Conservation (phyloP, 768 basidiomycete genomes). For the Tylopilus sp. region DNA sequence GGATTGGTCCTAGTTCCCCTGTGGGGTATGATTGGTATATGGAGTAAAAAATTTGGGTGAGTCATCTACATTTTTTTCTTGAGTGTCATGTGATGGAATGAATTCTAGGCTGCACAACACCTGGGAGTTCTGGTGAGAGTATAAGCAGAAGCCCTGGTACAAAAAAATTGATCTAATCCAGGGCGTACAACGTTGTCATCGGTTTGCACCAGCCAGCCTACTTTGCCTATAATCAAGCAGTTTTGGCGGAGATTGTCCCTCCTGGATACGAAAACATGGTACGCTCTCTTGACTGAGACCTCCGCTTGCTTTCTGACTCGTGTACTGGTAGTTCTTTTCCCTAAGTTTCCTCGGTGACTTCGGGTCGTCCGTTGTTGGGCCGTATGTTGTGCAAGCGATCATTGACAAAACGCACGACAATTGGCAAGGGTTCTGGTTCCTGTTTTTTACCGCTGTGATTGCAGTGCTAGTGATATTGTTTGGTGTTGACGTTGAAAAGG, state of each 20-base stretch:
- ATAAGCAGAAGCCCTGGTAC: not conserved
- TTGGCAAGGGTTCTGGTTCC: slow-evolving; percentile 83
- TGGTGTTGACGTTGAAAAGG: slow-evolving; percentile 59
- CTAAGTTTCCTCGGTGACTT: slow-evolving; percentile 80
- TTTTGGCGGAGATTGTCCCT: slow-evolving; percentile 87
- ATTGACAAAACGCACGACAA: slow-evolving; percentile 69
- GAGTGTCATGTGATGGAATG: not conserved
- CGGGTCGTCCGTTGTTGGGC: slow-evolving; percentile 84
- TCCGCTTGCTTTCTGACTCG: not conserved
- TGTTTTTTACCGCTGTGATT: slow-evolving; percentile 64
- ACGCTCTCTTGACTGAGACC: not conserved
- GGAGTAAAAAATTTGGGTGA: slow-evolving; percentile 72
- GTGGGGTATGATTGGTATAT: slow-evolving; percentile 88
- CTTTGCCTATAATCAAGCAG: slow-evolving; percentile 81
- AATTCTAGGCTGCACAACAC: slow-evolving; percentile 61
- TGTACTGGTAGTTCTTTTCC: slow-evolving; percentile 65
- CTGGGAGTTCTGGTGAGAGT: slow-evolving; percentile 83
- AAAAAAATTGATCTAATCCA: slow-evolving; percentile 21
- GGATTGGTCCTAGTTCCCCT: slow-evolving; percentile 74
- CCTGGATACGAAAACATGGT: slow-evolving; percentile 86
- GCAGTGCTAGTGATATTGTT: slow-evolving; percentile 81
- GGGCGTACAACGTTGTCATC: slow-evolving; percentile 78
- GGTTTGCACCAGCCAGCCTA: slow-evolving; percentile 86
- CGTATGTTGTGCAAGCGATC: slow-evolving; percentile 82
- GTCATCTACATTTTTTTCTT: slow-evolving; percentile 13